Conservation (phyloP, 768 basidiomycete genomes). For the Sutorius australiensis region DNA sequence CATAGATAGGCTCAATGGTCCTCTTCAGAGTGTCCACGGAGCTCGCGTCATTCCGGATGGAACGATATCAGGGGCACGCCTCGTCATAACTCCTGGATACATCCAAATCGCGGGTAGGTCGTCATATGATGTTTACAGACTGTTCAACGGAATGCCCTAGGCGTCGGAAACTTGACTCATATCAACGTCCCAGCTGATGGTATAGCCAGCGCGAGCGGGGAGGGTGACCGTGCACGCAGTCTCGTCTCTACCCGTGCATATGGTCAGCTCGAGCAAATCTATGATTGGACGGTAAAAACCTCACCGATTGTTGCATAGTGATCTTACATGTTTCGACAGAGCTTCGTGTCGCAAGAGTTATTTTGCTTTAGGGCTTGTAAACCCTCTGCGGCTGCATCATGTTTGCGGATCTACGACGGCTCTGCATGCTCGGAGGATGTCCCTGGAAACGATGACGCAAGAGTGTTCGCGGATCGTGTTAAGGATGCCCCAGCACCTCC, state of each 20-base stretch:
- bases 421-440: constrained; percentile 65
- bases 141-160: constrained; percentile 37
- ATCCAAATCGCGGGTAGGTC: constrained; percentile 60
- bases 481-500: constrained; percentile 52
- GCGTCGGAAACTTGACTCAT: constrained; percentile 59
- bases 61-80: constrained; percentile 62
- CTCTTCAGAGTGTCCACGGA: constrained; percentile 50
- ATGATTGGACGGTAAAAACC: constrained; percentile 64
- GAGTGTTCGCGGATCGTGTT: constrained; percentile 47
- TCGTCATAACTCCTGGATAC: constrained; percentile 72
- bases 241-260: constrained; percentile 75
- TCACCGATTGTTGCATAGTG: constrained; percentile 1
- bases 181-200: constrained; percentile 63
- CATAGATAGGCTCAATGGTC: not conserved
- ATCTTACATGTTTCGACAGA: constrained; percentile 35
- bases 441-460: constrained; percentile 46
- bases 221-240: constrained; percentile 60
- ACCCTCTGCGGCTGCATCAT: constrained; percentile 47
- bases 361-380: constrained; percentile 77
- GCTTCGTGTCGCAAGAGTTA: constrained; percentile 53
- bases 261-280: constrained; percentile 51
- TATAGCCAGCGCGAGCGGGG: constrained; percentile 51
- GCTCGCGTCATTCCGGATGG: constrained; percentile 70
- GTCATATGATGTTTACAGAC: constrained; percentile 12
- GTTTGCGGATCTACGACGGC: constrained; percentile 56